Evolutionary conservation across 495 filamentous ascomycete species (phyloP), one percentile per base, ranked within the genome.

Genomic region (Margaritispora aquatica): DNA sequence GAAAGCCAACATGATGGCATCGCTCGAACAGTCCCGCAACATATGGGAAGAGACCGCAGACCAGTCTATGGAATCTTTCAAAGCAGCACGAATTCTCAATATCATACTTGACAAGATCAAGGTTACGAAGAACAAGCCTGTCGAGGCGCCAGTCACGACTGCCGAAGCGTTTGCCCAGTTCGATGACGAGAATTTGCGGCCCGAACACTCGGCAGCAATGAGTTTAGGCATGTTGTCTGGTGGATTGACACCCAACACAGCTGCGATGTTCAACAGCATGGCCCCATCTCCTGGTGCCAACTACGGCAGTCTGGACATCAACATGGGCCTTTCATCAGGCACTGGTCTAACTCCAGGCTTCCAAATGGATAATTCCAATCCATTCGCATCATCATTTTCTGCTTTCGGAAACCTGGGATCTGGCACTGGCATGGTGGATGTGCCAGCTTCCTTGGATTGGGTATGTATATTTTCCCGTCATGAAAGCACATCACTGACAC

Each of bases 11-110:
- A 94, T 96, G 89, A 73, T 91, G 34, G 68, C 72, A 21, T 81
- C 84, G 7, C 77, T 96, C 9, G 88, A 90, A 69, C 76, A 75
- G n/a, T 85, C 86, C 34, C 80, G 82, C 49, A 78, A 78, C 9
- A 92, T 96, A 29, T 96, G 91, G 91, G 84, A 88, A 29, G 82
- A 83, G 17, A 73, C 88, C 19, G 78, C 81, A 0, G 85, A 93
- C 52, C 77, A 84, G 41, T 90, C 84, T n/a, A 88, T 96, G 70
- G 92, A 96, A 60, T 89, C 92, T 0, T 90, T 84, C 71, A 97
- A 96, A 71, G 92, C 89, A 17, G 81, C 82, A 20, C 81, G 77
- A n/a, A 79, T 88, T 15, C 77, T 97, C 7, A 81, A 81, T 9
- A 84, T 94, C 44, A 94, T 96, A 84, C 73, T 96, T 36, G 76